phyloP scores from a whole-genome alignment of 345 rosid species.

The Physaria fendleri region DNA sequence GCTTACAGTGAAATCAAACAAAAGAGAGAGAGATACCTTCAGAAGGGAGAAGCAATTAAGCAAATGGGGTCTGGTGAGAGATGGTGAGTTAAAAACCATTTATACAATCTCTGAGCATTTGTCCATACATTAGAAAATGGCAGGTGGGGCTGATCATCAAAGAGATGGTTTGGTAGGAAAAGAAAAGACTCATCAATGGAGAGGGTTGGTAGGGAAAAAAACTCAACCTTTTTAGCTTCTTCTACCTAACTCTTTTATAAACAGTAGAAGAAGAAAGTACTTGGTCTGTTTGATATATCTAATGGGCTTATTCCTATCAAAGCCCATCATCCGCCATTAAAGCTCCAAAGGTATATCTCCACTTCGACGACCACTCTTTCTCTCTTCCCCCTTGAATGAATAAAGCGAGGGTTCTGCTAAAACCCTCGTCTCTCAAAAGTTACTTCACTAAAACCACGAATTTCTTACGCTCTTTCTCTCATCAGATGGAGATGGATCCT shows the following conservation, averaged over 20 bases:
- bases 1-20: conserved; percentile 3
- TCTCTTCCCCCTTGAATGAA: conserved; percentile 40
- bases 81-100: neutral
- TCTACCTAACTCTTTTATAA: conserved; percentile 8
- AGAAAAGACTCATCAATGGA: neutral
- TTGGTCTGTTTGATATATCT: neutral
- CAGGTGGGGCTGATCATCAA: conserved; percentile 24
- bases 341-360: neutral
- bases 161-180: conserved; percentile 14
- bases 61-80: conserved; percentile 10
- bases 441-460: conserved; percentile 13
- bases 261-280: neutral
- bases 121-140: conserved; percentile 3
- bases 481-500: conserved; percentile 42
- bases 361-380: neutral
- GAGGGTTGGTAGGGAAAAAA: conserved; percentile 19
- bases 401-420: conserved; percentile 49
- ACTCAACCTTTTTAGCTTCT: neutral
- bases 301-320: neutral
- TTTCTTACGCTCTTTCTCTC: conserved; percentile 4
- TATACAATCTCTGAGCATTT: neutral
- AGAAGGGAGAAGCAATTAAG: conserved; percentile 10
- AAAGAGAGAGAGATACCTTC: conserved; percentile 16
- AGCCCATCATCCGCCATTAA: conserved; percentile 27
- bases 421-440: conserved; percentile 21